Evolutionary conservation across 1,284 basidiomycete species (phyloP).

Genomic region (Tilletiaria anomala): DNA sequence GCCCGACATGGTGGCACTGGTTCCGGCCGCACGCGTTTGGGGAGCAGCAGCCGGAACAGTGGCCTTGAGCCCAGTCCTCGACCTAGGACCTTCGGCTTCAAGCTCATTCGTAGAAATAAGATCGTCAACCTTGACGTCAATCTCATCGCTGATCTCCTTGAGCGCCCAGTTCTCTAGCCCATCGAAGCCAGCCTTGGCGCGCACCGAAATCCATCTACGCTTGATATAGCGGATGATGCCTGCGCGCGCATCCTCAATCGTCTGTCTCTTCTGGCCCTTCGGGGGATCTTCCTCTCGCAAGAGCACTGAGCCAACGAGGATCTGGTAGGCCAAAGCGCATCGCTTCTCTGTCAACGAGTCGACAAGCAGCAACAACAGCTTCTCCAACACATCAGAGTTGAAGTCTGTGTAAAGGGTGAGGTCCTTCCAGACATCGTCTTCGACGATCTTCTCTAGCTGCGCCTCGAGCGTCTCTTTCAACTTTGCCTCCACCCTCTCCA

Average conservation of each 20-base stretch:
- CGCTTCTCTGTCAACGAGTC: constrained; percentile 22
- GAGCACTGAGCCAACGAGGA: constrained; percentile 24
- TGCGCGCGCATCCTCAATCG: constrained; percentile 18
- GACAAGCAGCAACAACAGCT: constrained; percentile 20
- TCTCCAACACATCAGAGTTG: constrained; percentile 20
- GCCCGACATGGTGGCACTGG: background rate
- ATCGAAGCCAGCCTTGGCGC: constrained; percentile 65
- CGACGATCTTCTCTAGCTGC: constrained; percentile 18
- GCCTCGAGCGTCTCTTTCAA: constrained; percentile 12
- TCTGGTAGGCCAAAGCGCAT: constrained; percentile 19
- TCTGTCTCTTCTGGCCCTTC: constrained; percentile 5
- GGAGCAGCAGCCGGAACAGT: background rate
- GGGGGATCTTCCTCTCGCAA: constrained; percentile 20
- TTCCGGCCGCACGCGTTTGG: background rate
- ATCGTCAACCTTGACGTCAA: constrained; percentile 17
- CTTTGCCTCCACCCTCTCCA: constrained; percentile 18
- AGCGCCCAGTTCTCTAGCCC: constrained; percentile 66
- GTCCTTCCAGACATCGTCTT: constrained; percentile 12
- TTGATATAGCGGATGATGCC: constrained; percentile 21
- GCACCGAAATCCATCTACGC: constrained; percentile 54
- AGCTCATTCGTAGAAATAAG: constrained; percentile 12
- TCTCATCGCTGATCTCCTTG: constrained; percentile 55
- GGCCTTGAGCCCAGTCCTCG: constrained; percentile 1
- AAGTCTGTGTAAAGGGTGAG: constrained; percentile 13
- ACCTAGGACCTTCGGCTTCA: background rate